phyloP scores from a whole-genome alignment of 768 basidiomycete genomes.

The Termitomyces sp. region DNA sequence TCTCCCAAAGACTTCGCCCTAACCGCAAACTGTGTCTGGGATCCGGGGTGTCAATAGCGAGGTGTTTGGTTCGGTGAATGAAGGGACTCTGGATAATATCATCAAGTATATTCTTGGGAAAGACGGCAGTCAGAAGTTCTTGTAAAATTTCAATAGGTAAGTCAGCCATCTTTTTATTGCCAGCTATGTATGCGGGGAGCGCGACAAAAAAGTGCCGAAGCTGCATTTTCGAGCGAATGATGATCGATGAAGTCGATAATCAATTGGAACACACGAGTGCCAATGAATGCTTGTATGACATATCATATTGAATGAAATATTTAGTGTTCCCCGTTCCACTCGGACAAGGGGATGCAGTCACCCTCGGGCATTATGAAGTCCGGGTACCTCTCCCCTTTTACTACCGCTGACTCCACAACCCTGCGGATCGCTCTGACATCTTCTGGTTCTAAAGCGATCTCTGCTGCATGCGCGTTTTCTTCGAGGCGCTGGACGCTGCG shows the following conservation, averaged over 20 bases:
- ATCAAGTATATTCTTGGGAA: neutral
- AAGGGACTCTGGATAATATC: neutral
- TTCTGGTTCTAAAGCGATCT: conserved; percentile 13
- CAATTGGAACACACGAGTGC: too few relatives aligned
- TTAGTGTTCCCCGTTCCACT: conserved; percentile 15
- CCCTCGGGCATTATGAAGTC: conserved; percentile 10
- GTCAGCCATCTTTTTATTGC: too few relatives aligned
- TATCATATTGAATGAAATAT: too few relatives aligned
- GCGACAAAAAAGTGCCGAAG: too few relatives aligned
- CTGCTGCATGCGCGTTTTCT: conserved; percentile 19
- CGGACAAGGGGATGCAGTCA: conserved; percentile 17
- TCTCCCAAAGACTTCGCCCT: too few relatives aligned
- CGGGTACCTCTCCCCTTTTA: conserved; percentile 19
- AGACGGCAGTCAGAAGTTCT: neutral
- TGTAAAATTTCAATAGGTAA: neutral
- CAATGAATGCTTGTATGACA: too few relatives aligned
- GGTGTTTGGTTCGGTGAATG: neutral
- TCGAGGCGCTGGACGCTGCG: conserved; percentile 14
- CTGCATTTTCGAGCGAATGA: too few relatives aligned
- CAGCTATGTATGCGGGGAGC: too few relatives aligned
- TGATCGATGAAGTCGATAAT: too few relatives aligned
- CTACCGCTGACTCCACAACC: conserved; percentile 14
- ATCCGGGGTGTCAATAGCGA: too few relatives aligned
- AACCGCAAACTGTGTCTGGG: too few relatives aligned
- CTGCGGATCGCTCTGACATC: conserved; percentile 20